phyloP scores from a whole-genome alignment of 257 asterid genomes.

The Plantago major region DNA sequence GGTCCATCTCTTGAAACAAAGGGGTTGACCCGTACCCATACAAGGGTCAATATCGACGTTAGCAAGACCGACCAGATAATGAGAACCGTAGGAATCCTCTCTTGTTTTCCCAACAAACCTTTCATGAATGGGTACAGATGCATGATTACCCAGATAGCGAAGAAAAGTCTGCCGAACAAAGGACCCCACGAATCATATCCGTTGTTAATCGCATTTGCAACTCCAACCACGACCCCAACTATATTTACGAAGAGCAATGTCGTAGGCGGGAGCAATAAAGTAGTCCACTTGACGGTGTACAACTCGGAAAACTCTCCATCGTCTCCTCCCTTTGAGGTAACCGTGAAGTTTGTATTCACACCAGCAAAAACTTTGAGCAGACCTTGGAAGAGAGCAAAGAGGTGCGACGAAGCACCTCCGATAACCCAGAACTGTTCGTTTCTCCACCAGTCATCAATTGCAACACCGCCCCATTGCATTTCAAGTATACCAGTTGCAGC shows the following conservation, averaged over 20 bases:
- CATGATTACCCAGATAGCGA: conserved; percentile 83
- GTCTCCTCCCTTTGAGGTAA: conserved; percentile 84
- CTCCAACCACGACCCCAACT: conserved; percentile 69
- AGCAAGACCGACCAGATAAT: conserved; percentile 80
- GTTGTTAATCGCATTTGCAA: conserved; percentile 71
- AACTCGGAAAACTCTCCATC: conserved; percentile 73
- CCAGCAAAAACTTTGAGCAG: conserved; percentile 83
- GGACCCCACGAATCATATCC: conserved; percentile 98
- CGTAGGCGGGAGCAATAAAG: conserved; percentile 67
- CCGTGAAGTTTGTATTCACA: conserved; percentile 74
- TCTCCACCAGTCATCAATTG: conserved; percentile 96
- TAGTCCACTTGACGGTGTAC: conserved; percentile 81
- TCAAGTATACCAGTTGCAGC: conserved; percentile 83
- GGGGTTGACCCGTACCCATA: conserved; percentile 90
- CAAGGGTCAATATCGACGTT: conserved; percentile 64
- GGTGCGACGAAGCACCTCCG: conserved; percentile 80
- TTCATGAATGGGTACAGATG: conserved; percentile 91
- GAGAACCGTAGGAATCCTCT: conserved; percentile 74
- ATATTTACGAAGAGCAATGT: conserved; percentile 68
- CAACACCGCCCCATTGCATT: conserved; percentile 96
- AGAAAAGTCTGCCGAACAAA: conserved; percentile 64
- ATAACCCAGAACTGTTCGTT: conserved; percentile 98
- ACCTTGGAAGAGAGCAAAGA: conserved; percentile 86
- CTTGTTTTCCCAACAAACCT: conserved; percentile 75
- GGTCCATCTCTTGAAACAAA: conserved; percentile 86